A percentile compares a stretch with the other conserved stretches of the same genome.
Evolutionary conservation across 768 basidiomycete genomes (phyloP).

Genomic region (Kwoniella dendrophila): DNA sequence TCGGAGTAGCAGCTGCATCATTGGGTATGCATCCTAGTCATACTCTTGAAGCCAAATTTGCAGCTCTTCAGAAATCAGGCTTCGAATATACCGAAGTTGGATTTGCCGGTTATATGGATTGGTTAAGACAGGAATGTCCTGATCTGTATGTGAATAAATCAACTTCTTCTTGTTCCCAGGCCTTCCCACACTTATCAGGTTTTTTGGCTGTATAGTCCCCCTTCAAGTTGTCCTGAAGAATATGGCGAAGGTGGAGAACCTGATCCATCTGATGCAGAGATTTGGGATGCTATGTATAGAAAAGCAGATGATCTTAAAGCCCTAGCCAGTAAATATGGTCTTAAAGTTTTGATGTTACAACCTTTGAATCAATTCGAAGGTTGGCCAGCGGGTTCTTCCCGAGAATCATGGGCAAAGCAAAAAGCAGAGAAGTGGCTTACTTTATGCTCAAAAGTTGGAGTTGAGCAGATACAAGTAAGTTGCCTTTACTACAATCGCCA

Average conservation of each 20-base stretch:
- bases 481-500: not conserved
- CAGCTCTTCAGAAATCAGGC: slow-evolving; percentile 12
- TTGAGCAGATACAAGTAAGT: slow-evolving; percentile 38
- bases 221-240: slow-evolving; percentile 11
- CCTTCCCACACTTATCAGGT: not conserved
- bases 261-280: slow-evolving; percentile 21
- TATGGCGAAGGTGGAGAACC: slow-evolving; percentile 26
- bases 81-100: slow-evolving; percentile 17
- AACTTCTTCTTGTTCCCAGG: too few relatives aligned
- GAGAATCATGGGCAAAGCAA: slow-evolving; percentile 25
- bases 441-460: slow-evolving; percentile 36
- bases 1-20: not conserved
- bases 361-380: slow-evolving; percentile 47
- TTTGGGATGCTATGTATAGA: slow-evolving; percentile 20
- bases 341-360: slow-evolving; percentile 38
- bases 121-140: slow-evolving; percentile 1
- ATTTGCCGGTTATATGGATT: slow-evolving; percentile 9
- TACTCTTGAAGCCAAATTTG: slow-evolving; percentile 16
- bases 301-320: slow-evolving; percentile 5
- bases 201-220: slow-evolving; percentile 8
- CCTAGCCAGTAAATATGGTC: slow-evolving; percentile 3
- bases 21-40: not conserved
- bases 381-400: slow-evolving; percentile 28
- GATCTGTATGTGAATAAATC: slow-evolving; percentile 8
- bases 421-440: slow-evolving; percentile 41